These are phyloP conservation scores for Adenanthera pavonina DNA, from an alignment of 306 rosid genomes.

Conservation along the genomic window DNA sequence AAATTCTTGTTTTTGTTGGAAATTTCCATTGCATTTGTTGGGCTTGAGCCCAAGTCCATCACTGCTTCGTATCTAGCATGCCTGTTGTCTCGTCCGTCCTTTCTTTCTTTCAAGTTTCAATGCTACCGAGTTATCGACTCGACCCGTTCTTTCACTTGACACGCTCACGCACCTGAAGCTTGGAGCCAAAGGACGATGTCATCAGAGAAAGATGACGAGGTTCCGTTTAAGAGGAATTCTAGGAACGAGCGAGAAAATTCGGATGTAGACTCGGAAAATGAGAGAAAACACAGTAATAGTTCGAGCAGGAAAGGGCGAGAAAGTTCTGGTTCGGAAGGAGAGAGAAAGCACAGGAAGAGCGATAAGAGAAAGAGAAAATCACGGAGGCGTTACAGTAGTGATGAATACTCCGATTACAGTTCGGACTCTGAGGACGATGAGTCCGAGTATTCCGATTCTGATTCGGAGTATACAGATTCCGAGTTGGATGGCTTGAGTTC, in stretches of 20 bases:
- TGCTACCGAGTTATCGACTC: conserved; percentile 29
- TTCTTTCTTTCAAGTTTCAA: not conserved
- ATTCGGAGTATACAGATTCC: conserved; percentile 52
- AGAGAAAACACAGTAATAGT: conserved; percentile 39
- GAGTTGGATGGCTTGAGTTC: conserved; percentile 40
- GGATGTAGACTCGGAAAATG: conserved; percentile 39
- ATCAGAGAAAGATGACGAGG: conserved; percentile 42
- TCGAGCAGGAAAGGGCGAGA: conserved; percentile 60
- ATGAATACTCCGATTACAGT: conserved; percentile 51
- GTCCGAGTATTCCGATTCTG: conserved; percentile 48
- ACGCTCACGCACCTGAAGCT: conserved; percentile 24
- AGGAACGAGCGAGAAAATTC: conserved; percentile 46
- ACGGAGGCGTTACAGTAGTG: conserved; percentile 62
- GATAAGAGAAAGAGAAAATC: conserved; percentile 55
- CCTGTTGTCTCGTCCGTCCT: too few relatives aligned
- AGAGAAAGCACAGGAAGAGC: conserved; percentile 35
- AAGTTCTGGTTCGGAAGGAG: conserved; percentile 55
- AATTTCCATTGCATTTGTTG: not conserved
- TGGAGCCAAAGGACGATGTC: conserved; percentile 48
- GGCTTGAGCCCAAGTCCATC: conserved; percentile 19
- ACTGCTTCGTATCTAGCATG: not conserved
- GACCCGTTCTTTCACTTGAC: conserved; percentile 14
- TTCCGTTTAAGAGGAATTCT: conserved; percentile 45
- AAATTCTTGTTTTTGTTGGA: not conserved
- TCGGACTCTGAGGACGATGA: conserved; percentile 47